A percentile compares a stretch with the other conserved stretches of the same genome.
Evolutionary conservation across 805 yeast genomes (phyloP).

Genomic region (Metschnikowia lochheadii): DNA sequence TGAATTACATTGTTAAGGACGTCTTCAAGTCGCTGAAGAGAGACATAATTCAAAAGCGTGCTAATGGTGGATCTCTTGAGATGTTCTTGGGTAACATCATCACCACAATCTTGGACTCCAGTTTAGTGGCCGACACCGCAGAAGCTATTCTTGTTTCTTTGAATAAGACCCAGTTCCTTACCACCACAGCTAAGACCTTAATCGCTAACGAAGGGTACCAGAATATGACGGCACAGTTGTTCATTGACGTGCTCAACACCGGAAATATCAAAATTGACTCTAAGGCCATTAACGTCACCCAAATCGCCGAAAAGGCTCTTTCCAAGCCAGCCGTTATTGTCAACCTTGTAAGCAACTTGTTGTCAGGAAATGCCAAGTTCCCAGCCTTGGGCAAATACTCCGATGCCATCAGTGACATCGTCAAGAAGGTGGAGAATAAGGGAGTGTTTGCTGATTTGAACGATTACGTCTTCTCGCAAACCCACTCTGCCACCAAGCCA

Average conservation of each 20-base stretch:
- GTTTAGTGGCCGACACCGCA: conserved; percentile 22
- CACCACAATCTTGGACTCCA: conserved; percentile 26
- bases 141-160: conserved; percentile 30
- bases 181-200: conserved; percentile 33
- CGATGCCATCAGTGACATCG: conserved; percentile 27
- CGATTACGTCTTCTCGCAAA: conserved; percentile 27
- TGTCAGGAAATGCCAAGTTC: conserved; percentile 20
- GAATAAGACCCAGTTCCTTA: conserved; percentile 39
- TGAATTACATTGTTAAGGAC: conserved; percentile 21
- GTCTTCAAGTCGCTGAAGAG: conserved; percentile 22
- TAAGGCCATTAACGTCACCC: conserved; percentile 25
- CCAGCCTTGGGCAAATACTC: conserved; percentile 24
- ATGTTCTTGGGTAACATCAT: conserved; percentile 28
- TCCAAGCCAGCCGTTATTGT: conserved; percentile 23
- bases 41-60: conserved; percentile 13
- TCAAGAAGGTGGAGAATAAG: conserved; percentile 29
- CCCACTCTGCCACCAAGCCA: conserved; percentile 17
- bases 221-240: conserved; percentile 33
- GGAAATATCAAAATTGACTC: conserved; percentile 25
- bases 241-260: conserved; percentile 24
- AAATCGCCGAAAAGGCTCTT: conserved; percentile 22
- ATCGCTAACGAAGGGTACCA: conserved; percentile 32
- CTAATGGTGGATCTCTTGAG: conserved; percentile 21
- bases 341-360: conserved; percentile 20
- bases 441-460: conserved; percentile 40